These are phyloP conservation scores for Solanum corneliomulleri DNA, from an alignment of 257 asterid genomes.

Conservation along the genomic window DNA sequence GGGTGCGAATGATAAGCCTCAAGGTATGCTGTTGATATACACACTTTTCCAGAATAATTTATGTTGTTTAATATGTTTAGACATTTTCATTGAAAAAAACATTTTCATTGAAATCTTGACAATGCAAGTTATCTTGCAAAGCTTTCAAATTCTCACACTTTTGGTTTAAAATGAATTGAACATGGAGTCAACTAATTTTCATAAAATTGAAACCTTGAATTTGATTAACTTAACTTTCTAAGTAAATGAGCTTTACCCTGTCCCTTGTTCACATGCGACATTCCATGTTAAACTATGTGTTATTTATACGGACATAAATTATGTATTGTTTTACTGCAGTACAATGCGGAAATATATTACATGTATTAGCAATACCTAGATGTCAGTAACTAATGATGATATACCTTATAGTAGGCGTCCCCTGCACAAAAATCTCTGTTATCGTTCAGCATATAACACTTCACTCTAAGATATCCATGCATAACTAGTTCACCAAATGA, in stretches of 20 bases:
- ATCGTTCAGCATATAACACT: not conserved
- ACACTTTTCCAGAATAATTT: not conserved
- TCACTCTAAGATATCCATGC: not conserved
- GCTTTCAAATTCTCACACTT: not conserved
- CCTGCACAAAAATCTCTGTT: not conserved
- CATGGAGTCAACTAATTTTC: not conserved
- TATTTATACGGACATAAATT: not conserved
- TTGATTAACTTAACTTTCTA: not conserved
- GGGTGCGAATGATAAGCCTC: slow-evolving; percentile 30
- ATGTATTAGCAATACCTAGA: not conserved
- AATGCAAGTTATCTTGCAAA: not conserved
- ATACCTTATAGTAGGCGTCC: not conserved
- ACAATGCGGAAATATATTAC: not conserved
- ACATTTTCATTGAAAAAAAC: not conserved
- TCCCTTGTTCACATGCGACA: not conserved
- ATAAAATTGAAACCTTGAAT: not conserved
- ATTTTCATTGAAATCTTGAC: not conserved
- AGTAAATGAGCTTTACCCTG: not conserved
- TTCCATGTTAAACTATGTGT: not conserved
- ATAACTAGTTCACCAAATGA: not conserved
- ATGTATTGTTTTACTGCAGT: not conserved
- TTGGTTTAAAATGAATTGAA: not conserved
- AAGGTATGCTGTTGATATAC: slow-evolving; percentile 25
- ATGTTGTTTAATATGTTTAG: not conserved
- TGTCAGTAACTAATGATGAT: not conserved